Base-by-base conservation (phyloP, 2,329 filamentous ascomycete genomes). In the Orbilia quercus region DNA sequence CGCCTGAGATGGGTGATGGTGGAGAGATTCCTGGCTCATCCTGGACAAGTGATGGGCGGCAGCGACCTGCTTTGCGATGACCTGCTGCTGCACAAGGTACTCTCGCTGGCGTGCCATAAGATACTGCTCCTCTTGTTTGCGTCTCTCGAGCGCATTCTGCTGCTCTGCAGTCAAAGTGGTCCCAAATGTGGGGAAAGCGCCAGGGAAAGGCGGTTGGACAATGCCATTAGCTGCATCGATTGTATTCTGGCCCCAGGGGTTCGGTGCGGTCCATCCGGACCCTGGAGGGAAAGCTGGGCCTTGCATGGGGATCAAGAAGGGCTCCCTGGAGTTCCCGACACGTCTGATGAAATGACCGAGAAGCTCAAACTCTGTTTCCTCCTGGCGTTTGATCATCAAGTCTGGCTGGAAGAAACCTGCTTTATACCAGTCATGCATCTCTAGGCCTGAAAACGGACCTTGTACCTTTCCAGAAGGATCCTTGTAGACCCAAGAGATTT, bases 341-440 rank as follows among this genome's bases (percentile, higher is more conserved):
- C 94, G 90, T 45, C 95, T 86, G 75, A 99, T 97, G 22, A 99
- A 87, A 81, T 98, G 93, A 1, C 94, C 95, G 7, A 99, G 83
- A 11, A 94, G 95, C 80, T 99, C 95, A 78, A 97, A 99, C 54
- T 99, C 94, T 0, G 85, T 84, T 78, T 99, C 95, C 80, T 99
- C 95, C 3, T 94, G 84, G 80, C 96, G 96, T 83, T 96, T 97
- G 31, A 99, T 95, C 45, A 96, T 88, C 18, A 99, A 84, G 77
- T 99, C 94, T 0, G 94, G 89, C 0, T 92, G 96, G 82, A 99
- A 99, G 82, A 98, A 99, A 48, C 94, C 93, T 38, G 93, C 94
- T 80, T 98, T 98, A 82, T 98, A 99, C 95, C 95, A 99, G 78
- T 99, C 96, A 77, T 99, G 96, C 95, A 99, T 99, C 81, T 99